Base-by-base conservation (phyloP, 345 rosid species). In the Lepidium sativum region DNA sequence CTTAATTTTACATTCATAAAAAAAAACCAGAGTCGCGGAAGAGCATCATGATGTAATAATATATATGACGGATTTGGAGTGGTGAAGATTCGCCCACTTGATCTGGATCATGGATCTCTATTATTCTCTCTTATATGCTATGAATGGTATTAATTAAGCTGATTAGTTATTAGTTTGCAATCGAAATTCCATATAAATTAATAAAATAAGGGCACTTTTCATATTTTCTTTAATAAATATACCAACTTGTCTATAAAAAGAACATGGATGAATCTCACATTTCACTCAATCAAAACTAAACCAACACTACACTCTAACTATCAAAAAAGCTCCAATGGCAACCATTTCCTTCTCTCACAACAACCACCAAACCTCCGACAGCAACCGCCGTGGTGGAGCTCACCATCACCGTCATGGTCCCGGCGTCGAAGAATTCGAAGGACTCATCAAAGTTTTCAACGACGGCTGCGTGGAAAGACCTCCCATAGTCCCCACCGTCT, bases 401-500 rank as follows among this genome's bases (percentile, higher is more conserved):
- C 72, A 54, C 41, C 40, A 54, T 48, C 76, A 69, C 65, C 77
- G 75, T 21, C 84, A 70, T 38, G 88, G 82, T 4, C 63, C 58
- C 9, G 74, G 77, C 20, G 75, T 62, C 2, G 89, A 86, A 62
- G 96, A 87, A 64, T 77, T 91, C 32, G 75, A 74, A 12, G 96
- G 92, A 10, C 83, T 91, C 39, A 80, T 87, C 37, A 79, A 53
- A 73, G 97, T 88, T 21, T 84, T 68, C 80, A 73, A 66, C 57
- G 87, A 88, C 40, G 94, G 91, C 5, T 67, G 79, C 44, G 84
- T 86, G 9, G 89, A 86, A 31, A 77, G 97, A 65, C 81, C 84
- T 6, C 65, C 65, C 12, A 64, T 85, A 21, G 82, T 88, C 16
- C 88, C 96, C 38, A 61, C 48, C 68, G 85, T 86, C 72, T 47